Base-by-base conservation (phyloP, 2,329 filamentous ascomycete genomes). In the Cladophialophora carrionii region DNA sequence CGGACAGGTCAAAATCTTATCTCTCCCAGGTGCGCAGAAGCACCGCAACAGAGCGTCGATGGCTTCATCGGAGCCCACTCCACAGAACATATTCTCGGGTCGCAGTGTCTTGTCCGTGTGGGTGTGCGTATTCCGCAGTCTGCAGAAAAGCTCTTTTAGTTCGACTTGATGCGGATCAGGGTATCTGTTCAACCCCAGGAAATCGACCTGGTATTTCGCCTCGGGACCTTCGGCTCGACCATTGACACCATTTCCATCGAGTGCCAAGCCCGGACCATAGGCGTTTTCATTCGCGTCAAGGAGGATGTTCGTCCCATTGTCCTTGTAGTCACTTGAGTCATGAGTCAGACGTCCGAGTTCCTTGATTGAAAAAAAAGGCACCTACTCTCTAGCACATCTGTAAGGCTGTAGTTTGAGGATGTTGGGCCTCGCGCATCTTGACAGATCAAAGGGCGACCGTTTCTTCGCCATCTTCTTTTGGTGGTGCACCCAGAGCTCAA, bases 201-300 rank as follows among this genome's bases (percentile, higher is more conserved):
- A 85, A 78, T 96, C 89, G 66, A 95, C 82, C 65, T 22, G 88
- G 82, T 31, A 83, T 81, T 3, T 77, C 76, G 37, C 73, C 68
- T 61, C 52, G 6, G 29, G n/a, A 4, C 24, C 52, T 17, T 34
- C 31, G 52, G 26, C 29, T 17, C 74, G 70, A 10, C 78, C 73
- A 37, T 79, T 79, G 49, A 70, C 70, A 29, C 72, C 74, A 1
- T 79, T 75, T 55, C 81, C 77, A 58, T 82, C 76, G 10, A 85
- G 78, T 57, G 82, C 80, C 56, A 97, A 81, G 1, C 91, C 89
- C 0, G 95, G 94, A 0, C 95, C 95, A 74, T 90, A 97, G 65
- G 95, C 92, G 75, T 99, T 99, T 81, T 99, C 95, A 74, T 99
- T 99, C 72, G 95, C 95, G 76, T 99, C 95, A 71, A 99, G 90